Evolutionary conservation across 306 rosid genomes (phyloP).

Genomic region (Lathyrus tuberosus): DNA sequence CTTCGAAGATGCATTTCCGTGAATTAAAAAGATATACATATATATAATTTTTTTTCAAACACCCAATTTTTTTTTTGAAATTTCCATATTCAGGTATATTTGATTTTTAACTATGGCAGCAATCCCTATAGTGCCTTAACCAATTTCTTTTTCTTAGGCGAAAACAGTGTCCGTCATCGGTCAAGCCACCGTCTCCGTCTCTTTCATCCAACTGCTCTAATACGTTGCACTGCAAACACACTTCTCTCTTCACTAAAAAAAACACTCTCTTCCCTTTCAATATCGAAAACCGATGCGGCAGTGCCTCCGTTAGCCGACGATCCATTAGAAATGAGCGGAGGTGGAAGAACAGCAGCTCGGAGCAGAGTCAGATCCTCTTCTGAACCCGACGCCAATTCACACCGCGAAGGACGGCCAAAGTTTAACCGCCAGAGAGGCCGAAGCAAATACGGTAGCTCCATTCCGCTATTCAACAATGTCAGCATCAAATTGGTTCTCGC

Average conservation of each 20-base stretch:
- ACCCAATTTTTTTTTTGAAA: no score
- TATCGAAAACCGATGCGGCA: conserved; percentile 20
- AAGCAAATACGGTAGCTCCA: conserved; percentile 46
- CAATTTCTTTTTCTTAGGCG: no score
- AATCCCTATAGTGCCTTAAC: no score
- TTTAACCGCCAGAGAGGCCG: conserved; percentile 48
- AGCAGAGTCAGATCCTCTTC: conserved; percentile 57
- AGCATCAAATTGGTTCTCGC: conserved; percentile 59
- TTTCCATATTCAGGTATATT: no score
- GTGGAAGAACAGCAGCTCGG: conserved; percentile 57
- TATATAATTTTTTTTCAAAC: no score
- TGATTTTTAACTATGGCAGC: no score
- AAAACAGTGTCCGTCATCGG: background rate
- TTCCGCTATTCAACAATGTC: conserved; percentile 54
- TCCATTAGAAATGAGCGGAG: conserved; percentile 55
- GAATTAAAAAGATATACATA: no score
- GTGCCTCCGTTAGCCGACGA: conserved; percentile 1
- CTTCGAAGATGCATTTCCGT: no score
- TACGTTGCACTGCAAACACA: background rate
- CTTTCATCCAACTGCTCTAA: background rate
- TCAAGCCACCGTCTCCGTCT: background rate
- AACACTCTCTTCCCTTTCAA: background rate
- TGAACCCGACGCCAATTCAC: conserved; percentile 41
- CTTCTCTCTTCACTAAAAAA: conserved; percentile 4
- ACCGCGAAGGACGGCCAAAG: conserved; percentile 36